Percentiles rank a stretch among this genome's conserved stretches.
Evolutionary conservation across 768 basidiomycete genomes (phyloP).

Genomic region (Cytidiella melzeri): DNA sequence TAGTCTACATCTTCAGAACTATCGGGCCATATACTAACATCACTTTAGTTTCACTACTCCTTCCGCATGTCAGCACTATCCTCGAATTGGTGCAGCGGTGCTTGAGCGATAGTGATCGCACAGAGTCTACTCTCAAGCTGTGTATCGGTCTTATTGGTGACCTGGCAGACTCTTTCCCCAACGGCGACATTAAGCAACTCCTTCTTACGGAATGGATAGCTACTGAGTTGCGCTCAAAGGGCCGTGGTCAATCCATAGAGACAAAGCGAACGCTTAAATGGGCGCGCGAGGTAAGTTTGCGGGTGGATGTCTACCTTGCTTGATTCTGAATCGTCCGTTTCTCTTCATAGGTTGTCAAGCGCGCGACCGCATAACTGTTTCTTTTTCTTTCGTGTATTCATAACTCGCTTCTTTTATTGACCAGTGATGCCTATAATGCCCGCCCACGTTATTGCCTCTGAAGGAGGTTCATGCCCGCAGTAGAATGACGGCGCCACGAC

Average conservation of each 20-base stretch:
- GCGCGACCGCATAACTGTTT: constrained; percentile 56
- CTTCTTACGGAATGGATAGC: constrained; percentile 79
- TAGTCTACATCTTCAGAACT: background rate
- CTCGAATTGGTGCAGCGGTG: constrained; percentile 79
- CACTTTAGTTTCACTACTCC: constrained; percentile 39
- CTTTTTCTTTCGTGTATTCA: constrained; percentile 7
- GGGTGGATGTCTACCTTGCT: too few relatives aligned
- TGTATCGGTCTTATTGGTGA: constrained; percentile 89
- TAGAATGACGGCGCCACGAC: constrained; percentile 13
- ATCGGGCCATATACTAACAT: background rate
- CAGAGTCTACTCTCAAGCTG: constrained; percentile 69
- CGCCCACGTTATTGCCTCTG: constrained; percentile 19
- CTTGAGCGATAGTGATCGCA: constrained; percentile 74
- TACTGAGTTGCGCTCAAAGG: constrained; percentile 63
- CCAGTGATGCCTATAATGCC: constrained; percentile 12
- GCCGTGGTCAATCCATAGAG: constrained; percentile 59
- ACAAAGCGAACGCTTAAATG: constrained; percentile 88
- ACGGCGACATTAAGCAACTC: constrained; percentile 73
- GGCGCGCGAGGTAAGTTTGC: constrained; percentile 75
- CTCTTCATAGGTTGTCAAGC: constrained; percentile 62
- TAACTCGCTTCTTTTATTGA: constrained; percentile 12
- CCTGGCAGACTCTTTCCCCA: constrained; percentile 81
- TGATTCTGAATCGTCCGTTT: constrained; percentile 2
- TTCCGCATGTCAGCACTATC: constrained; percentile 67
- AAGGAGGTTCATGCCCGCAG: constrained; percentile 20